Evolutionary conservation across 805 yeast genomes (phyloP).

Genomic region (Diddensiella santjacobensis): DNA sequence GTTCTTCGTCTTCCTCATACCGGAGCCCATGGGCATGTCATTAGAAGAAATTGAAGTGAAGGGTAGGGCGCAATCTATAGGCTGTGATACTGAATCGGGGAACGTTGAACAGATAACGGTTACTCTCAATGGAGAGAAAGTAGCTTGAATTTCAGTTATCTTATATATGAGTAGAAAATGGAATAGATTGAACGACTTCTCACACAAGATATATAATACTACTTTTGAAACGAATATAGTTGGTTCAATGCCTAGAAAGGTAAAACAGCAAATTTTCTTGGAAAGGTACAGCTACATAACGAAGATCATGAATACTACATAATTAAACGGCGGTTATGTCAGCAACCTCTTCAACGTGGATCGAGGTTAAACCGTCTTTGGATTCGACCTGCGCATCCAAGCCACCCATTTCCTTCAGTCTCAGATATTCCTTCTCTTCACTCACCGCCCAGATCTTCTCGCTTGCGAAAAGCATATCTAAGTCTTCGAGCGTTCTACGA

Average conservation of each 20-base stretch:
- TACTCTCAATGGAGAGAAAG: background rate
- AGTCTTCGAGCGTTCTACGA: conserved; percentile 42
- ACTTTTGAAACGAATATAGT: no score
- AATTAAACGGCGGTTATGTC: no score
- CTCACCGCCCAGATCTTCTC: conserved; percentile 6
- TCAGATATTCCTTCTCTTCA: conserved; percentile 5
- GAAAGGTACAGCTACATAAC: no score
- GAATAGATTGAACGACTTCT: no score
- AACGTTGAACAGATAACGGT: background rate
- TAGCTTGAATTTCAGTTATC: no score
- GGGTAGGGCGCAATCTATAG: background rate
- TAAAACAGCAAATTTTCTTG: no score
- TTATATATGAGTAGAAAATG: background rate
- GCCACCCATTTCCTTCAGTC: conserved; percentile 5
- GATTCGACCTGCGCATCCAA: conserved; percentile 7
- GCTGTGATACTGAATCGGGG: background rate
- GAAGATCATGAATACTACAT: no score
- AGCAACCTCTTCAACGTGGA: background rate
- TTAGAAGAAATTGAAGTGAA: conserved; percentile 4
- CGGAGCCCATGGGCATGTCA: conserved; percentile 5
- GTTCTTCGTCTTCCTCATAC: conserved; percentile 3
- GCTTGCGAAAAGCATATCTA: conserved; percentile 35
- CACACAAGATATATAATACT: no score
- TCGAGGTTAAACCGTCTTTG: background rate
- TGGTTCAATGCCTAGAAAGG: no score